Evolutionary conservation across 164 flowering plant genomes (phyloP).

Genomic region (Dillenia turbinata): DNA sequence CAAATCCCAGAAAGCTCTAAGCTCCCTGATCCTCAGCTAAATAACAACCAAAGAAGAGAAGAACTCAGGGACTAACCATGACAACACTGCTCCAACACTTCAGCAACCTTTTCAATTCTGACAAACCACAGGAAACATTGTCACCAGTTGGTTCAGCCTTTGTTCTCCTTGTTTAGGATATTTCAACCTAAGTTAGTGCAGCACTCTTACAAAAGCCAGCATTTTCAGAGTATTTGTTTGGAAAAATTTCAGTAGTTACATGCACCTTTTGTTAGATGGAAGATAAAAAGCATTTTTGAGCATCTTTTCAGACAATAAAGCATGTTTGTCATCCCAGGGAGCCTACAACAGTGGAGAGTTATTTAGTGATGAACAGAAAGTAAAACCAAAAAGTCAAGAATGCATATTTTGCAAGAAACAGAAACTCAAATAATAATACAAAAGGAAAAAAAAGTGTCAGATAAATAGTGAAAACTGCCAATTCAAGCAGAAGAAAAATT

Average conservation of each 20-base stretch:
- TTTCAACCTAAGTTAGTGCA: background rate
- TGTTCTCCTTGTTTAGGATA: constrained; percentile 23
- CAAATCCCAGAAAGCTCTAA: background rate
- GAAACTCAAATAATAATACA: no score
- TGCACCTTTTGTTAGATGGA: constrained; percentile 42
- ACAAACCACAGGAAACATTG: constrained; percentile 34
- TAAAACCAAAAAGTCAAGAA: constrained; percentile 1
- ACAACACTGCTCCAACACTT: constrained; percentile 56
- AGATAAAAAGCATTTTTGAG: constrained; percentile 44
- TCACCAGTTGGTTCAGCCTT: constrained; percentile 20
- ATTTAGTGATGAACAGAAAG: background rate
- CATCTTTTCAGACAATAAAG: constrained; percentile 24
- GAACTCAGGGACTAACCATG: constrained; percentile 36
- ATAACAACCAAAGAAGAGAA: background rate
- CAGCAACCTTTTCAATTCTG: constrained; percentile 43
- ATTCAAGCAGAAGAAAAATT: background rate
- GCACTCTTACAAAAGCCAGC: no score
- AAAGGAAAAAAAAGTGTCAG: background rate
- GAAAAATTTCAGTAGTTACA: background rate
- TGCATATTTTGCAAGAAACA: background rate
- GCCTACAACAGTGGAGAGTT: constrained; percentile 18
- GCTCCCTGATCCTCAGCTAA: background rate
- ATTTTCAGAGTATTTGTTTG: no score
- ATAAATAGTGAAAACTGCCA: background rate
- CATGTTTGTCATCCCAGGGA: constrained; percentile 27